A percentile compares a stretch with the other conserved stretches of the same genome.
Conservation (phyloP, 257 asterid species). For the Solanum sitiens region DNA sequence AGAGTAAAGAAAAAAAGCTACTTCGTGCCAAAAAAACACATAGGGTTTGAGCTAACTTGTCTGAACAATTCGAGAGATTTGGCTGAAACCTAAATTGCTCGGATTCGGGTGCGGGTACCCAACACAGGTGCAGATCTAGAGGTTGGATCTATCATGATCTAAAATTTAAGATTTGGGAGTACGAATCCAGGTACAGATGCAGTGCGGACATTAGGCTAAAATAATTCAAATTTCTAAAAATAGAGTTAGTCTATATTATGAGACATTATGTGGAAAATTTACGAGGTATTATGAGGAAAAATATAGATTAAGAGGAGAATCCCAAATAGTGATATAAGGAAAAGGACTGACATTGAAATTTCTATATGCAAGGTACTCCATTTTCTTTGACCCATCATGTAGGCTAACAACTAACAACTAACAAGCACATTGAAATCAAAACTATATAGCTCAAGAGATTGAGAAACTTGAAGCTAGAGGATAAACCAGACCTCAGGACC, state of each 20-base stretch:
- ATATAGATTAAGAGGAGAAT: background rate
- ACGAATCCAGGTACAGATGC: background rate
- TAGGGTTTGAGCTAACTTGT: background rate
- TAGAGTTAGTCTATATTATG: background rate
- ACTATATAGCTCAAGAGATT: background rate
- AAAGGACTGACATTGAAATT: background rate
- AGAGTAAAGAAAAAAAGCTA: background rate
- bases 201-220: background rate
- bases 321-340: background rate
- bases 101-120: background rate
- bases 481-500: constrained; percentile 81
- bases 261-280: background rate
- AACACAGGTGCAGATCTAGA: background rate
- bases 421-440: background rate
- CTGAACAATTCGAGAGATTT: background rate
- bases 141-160: background rate
- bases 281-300: background rate
- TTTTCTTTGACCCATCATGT: background rate
- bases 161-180: background rate
- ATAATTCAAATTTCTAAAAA: no score
- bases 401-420: background rate
- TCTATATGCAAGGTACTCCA: background rate
- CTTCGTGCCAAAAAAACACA: background rate
- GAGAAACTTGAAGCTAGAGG: constrained; percentile 11
- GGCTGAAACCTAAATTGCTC: background rate